A percentile compares a stretch with the other conserved stretches of the same genome.
These are phyloP conservation scores for Ophiostoma quercus DNA, from an alignment of 2,329 filamentous ascomycete species.

Conservation along the genomic window DNA sequence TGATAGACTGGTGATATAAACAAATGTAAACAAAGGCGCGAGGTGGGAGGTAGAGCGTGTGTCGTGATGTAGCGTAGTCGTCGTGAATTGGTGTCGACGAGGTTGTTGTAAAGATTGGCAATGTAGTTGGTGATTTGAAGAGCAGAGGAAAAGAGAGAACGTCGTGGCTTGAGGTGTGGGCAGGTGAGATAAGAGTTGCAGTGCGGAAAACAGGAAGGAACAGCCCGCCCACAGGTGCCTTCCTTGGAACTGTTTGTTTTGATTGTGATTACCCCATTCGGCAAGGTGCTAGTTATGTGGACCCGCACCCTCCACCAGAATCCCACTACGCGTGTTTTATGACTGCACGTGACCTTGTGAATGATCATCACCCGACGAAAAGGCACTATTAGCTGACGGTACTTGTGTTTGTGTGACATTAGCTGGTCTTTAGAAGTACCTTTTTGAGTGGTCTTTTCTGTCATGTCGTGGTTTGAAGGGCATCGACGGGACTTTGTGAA, in stretches of 20 bases:
- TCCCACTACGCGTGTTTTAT: constrained; percentile 14
- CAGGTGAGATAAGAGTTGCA: constrained; percentile 13
- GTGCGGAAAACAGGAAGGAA: constrained; percentile 14
- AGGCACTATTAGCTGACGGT: too few species aligned
- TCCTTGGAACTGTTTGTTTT: constrained; percentile 27
- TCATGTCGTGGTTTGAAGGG: too few species aligned
- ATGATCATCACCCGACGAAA: background rate
- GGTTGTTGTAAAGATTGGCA: constrained; percentile 6
- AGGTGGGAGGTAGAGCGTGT: background rate
- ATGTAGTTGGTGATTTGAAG: background rate
- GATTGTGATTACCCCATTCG: constrained; percentile 27
- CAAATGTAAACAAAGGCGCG: background rate
- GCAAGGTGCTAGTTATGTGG: constrained; percentile 19
- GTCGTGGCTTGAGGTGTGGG: constrained; percentile 8
- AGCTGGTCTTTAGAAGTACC: too few species aligned
- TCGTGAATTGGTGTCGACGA: background rate
- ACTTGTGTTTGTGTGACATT: too few species aligned
- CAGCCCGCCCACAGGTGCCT: constrained; percentile 6
- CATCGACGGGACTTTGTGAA: too few species aligned
- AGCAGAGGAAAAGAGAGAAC: background rate
- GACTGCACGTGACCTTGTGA: background rate
- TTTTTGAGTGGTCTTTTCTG: too few species aligned
- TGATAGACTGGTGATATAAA: background rate
- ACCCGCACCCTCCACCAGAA: constrained; percentile 10
- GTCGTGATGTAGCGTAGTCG: background rate